Percentiles rank a stretch among this genome's conserved stretches.
Conservation (phyloP, 495 filamentous ascomycete species). For the Darksidea phi region DNA sequence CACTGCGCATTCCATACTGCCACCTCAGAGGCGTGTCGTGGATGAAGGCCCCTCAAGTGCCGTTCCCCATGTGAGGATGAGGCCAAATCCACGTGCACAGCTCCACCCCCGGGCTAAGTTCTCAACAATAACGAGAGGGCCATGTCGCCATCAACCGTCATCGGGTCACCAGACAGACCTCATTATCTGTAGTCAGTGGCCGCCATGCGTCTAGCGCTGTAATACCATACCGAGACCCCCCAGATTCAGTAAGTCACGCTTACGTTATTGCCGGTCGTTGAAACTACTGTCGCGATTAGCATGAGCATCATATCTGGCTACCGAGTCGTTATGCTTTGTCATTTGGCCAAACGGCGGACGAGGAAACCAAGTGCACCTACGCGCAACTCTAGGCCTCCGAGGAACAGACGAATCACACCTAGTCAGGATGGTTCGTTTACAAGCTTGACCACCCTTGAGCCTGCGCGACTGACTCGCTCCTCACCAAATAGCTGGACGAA, state of each 20-base stretch:
- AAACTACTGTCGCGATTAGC: slow-evolving; percentile 13
- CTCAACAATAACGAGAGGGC: no score
- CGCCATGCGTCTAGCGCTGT: slow-evolving; percentile 8
- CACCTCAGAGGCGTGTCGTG: no score
- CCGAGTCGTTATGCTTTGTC: slow-evolving; percentile 11
- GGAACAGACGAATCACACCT: not conserved
- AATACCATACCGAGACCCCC: slow-evolving; percentile 4
- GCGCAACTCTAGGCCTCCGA: not conserved
- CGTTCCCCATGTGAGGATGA: no score
- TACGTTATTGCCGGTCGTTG: slow-evolving; percentile 13
- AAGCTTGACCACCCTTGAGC: not conserved
- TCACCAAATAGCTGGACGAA: no score
- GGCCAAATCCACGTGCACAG: no score
- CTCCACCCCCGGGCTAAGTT: no score
- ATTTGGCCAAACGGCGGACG: slow-evolving; percentile 5
- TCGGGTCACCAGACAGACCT: no score
- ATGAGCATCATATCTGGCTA: slow-evolving; percentile 25
- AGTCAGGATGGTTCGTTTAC: not conserved
- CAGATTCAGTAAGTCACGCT: slow-evolving; percentile 5
- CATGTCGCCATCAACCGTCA: no score
- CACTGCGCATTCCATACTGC: no score
- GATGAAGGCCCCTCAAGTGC: no score
- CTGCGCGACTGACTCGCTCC: no score
- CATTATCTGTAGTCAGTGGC: not conserved
- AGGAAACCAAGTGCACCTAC: not conserved